Evolutionary conservation across 2,329 filamentous ascomycete species (phyloP), one percentile per base, ranked within the genome.

Genomic region (Cryphonectria radicalis): DNA sequence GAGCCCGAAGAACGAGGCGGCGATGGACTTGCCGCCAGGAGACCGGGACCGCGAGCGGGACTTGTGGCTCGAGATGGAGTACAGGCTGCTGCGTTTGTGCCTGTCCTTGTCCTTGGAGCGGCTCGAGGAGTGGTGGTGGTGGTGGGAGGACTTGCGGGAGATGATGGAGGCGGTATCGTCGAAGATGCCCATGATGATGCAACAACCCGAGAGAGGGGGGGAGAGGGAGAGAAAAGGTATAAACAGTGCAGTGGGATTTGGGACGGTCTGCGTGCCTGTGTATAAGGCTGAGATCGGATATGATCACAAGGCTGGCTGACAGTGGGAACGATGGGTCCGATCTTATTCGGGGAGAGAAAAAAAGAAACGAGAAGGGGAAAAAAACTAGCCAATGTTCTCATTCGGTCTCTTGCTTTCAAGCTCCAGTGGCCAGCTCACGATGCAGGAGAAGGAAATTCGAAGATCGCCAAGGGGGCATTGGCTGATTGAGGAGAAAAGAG

Each of bases 1-100:
- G 64, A 75, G 74, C 72, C 81, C 83, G 75, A 87, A 86, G 75
- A 86, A 78, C 63, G 84, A 85, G 6, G 82, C 81, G 5, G 81
- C 81, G 25, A 81, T 81, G 66, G 79, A 74, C 68, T 79, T 82
- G 67, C 77, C 77, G 40, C 78, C 78, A 57, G 79, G 80, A 63
- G 80, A 81, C 75, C 78, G 78, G 68, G 79, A 80, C 73, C 80
- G 78, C 68, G 82, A 85, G 66, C 79, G 79, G 66, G 71, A 74
- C 62, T 75, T 69, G 19, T 53, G 43, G 60, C 57, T 63, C 13
- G 35, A 64, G 28, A 42, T n/a, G 32, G 57, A 63, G 60, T 63
- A 57, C 42, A 50, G 3, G 42, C 75, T 76, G 76, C 76, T 76
- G 69, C 75, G 76, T 73, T 79, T 77, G 71, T 68, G 63, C n/a